A percentile compares a stretch with the other conserved stretches of the same genome.
Evolutionary conservation across 2,329 filamentous ascomycete genomes (phyloP).

Genomic region (Pestalotiopsis sp.): DNA sequence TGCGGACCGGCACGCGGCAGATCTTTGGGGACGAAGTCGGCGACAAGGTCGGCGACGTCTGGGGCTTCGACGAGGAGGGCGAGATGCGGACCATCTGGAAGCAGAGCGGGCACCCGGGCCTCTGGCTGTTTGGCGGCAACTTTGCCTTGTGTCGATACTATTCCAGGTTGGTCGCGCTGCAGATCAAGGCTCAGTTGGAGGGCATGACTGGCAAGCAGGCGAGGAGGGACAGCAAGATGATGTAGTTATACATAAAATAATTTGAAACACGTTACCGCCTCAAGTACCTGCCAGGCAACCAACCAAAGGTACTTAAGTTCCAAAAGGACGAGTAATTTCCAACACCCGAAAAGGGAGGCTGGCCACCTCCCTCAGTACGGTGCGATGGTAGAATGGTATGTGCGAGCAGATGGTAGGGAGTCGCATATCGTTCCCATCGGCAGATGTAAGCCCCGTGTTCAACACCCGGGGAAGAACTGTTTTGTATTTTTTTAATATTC

Average conservation of each 20-base stretch:
- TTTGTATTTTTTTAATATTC: too few species aligned
- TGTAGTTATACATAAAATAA: neutral
- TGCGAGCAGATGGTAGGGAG: too few species aligned
- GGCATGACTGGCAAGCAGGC: neutral
- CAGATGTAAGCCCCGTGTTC: too few species aligned
- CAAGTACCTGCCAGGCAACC: too few species aligned
- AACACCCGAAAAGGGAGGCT: too few species aligned
- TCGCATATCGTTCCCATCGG: too few species aligned
- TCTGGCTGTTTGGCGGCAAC: constrained; percentile 70
- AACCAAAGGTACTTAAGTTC: too few species aligned
- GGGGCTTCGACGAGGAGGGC: constrained; percentile 52
- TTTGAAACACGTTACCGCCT: too few species aligned
- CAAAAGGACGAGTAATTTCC: too few species aligned
- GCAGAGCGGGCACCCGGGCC: constrained; percentile 61
- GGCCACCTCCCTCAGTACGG: too few species aligned
- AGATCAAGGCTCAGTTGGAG: constrained; percentile 46
- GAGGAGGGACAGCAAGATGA: neutral
- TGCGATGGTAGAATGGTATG: too few species aligned
- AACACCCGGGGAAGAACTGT: too few species aligned
- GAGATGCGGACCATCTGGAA: constrained; percentile 63
- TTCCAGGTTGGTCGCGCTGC: constrained; percentile 55
- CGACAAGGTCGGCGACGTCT: constrained; percentile 48
- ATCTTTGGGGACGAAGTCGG: constrained; percentile 54
- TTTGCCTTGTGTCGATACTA: constrained; percentile 64
- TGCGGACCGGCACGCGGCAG: constrained; percentile 50